Evolutionary conservation across 352 stramenopile genomes (phyloP).

Genomic region (Pythium volutum): DNA sequence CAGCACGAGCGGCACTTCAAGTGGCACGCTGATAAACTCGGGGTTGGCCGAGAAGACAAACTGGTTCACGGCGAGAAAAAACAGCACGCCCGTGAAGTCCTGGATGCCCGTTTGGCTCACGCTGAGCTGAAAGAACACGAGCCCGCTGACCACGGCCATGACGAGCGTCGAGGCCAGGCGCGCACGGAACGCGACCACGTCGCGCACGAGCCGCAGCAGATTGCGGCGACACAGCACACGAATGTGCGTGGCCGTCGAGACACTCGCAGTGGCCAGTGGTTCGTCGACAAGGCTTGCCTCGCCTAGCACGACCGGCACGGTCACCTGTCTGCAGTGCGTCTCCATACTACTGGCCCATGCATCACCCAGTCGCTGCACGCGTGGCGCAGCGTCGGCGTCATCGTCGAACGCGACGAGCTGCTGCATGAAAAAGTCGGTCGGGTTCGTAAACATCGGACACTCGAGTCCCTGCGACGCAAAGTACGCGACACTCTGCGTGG

Average conservation of each 20-base stretch:
- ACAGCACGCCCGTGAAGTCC: constrained; percentile 41
- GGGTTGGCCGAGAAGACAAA: constrained; percentile 26
- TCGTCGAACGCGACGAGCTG: constrained; percentile 38
- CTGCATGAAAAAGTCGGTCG: constrained; percentile 64
- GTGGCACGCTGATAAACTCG: constrained; percentile 24
- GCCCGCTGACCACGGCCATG: constrained; percentile 34
- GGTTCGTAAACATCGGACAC: constrained; percentile 59
- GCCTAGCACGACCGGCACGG: too few relatives aligned
- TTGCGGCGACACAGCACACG: constrained; percentile 26
- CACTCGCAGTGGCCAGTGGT: background rate
- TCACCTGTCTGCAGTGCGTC: too few relatives aligned
- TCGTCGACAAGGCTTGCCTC: background rate
- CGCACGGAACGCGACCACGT: constrained; percentile 29
- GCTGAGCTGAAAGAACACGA: constrained; percentile 49
- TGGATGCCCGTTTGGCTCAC: constrained; percentile 38
- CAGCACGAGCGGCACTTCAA: constrained; percentile 30
- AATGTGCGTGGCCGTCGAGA: constrained; percentile 11
- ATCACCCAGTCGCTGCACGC: constrained; percentile 36
- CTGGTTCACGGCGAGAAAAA: constrained; percentile 38
- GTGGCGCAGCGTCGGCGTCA: constrained; percentile 26
- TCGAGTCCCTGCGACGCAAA: constrained; percentile 48
- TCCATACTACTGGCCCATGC: constrained; percentile 23
- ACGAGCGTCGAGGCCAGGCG: constrained; percentile 29
- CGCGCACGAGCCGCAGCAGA: constrained; percentile 25
- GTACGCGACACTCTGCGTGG: constrained; percentile 45